Evolutionary conservation across 257 asterid species (phyloP).

Genomic region (Solanum paucissectum): DNA sequence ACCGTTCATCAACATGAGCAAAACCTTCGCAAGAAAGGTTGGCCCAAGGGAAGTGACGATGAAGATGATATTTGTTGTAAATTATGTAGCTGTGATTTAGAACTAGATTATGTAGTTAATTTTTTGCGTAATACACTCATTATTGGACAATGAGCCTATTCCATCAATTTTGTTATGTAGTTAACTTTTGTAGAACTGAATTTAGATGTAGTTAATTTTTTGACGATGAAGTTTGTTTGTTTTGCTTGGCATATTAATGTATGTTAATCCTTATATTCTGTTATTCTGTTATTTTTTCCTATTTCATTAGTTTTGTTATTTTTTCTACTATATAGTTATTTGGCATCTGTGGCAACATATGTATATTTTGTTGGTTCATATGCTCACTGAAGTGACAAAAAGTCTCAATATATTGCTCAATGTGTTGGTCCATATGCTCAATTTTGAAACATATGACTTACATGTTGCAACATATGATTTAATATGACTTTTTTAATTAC

Average conservation of each 20-base stretch:
- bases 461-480: not conserved
- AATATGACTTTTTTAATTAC: not conserved
- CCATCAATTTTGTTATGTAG: not conserved
- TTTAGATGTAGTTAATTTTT: not conserved
- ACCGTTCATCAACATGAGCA: not conserved
- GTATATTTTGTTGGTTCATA: not conserved
- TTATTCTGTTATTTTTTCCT: not conserved
- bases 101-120: not conserved
- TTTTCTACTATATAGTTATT: too few species aligned
- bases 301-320: too few species aligned
- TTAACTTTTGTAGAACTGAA: not conserved
- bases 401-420: not conserved
- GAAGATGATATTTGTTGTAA: not conserved
- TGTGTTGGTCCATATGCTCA: not conserved
- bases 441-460: not conserved
- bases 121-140: not conserved
- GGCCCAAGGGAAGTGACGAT: not conserved
- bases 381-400: not conserved
- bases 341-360: not conserved
- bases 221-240: not conserved
- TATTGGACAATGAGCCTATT: not conserved
- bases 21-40: not conserved
- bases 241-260: not conserved
- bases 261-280: not conserved
- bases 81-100: not conserved